Conservation (phyloP, 805 yeast species). For the Saccharomyces eubayanus region DNA sequence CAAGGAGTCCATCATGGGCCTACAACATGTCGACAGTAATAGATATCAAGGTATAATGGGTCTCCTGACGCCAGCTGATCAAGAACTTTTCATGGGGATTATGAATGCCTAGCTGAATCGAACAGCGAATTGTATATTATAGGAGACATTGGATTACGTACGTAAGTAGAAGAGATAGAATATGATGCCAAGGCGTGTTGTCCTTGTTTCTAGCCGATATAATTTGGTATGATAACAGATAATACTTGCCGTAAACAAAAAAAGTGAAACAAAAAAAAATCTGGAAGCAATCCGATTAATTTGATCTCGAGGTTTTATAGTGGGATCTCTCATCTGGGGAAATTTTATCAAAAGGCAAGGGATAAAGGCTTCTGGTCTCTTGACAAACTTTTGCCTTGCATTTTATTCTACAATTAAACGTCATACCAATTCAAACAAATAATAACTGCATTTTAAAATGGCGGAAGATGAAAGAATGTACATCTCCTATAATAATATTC, state of each 20-base stretch:
- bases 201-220: neutral
- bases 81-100: constrained; percentile 20
- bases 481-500: constrained; percentile 73
- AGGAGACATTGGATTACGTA: neutral
- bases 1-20: constrained; percentile 41
- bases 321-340: neutral
- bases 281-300: neutral
- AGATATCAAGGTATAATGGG: constrained; percentile 45
- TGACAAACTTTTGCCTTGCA: neutral
- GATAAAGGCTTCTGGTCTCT: neutral
- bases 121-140: neutral
- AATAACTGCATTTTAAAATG: constrained; percentile 16
- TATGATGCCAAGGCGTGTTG: neutral
- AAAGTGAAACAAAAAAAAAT: too few relatives aligned
- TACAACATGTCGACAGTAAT: constrained; percentile 41
- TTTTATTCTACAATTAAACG: neutral
- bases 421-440: neutral
- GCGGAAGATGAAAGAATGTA: constrained; percentile 39
- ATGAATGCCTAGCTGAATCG: neutral
- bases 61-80: constrained; percentile 32
- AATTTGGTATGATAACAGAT: neutral
- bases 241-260: neutral
- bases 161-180: neutral
- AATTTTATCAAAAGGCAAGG: neutral
- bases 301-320: neutral